These are phyloP conservation scores for Xylaria cubensis DNA, from an alignment of 495 filamentous ascomycete species.

Conservation along the genomic window DNA sequence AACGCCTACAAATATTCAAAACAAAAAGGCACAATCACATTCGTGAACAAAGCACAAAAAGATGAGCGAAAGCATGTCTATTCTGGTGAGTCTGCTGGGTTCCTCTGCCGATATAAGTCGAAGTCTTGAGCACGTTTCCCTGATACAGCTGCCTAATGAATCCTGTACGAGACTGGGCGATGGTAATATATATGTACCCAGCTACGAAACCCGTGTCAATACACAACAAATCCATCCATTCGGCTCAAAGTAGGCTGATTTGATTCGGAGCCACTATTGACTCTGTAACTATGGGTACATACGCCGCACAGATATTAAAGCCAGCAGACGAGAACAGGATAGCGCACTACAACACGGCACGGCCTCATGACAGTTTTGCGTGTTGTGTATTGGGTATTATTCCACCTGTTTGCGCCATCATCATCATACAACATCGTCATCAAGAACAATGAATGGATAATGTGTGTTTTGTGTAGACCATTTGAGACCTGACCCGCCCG, in stretches of 20 bases:
- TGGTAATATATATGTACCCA: background rate
- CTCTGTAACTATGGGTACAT: background rate
- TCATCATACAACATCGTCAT: constrained; percentile 22
- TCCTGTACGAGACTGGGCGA: background rate
- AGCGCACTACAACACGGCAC: background rate
- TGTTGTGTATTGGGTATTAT: constrained; percentile 27
- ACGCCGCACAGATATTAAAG: background rate
- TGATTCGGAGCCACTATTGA: background rate
- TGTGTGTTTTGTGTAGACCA: constrained; percentile 11
- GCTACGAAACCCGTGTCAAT: background rate
- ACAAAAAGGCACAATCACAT: background rate
- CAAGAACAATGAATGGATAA: constrained; percentile 11
- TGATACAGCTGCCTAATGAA: background rate
- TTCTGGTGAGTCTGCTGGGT: background rate
- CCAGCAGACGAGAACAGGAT: background rate
- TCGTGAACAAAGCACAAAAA: background rate
- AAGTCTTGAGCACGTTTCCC: background rate
- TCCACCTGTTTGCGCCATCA: constrained; percentile 26
- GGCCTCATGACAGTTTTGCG: constrained; percentile 17
- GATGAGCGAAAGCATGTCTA: constrained; percentile 11
- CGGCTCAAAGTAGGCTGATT: background rate
- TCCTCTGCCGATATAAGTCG: background rate
- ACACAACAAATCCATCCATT: background rate
- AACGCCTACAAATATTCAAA: background rate
- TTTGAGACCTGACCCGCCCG: constrained; percentile 23